Base-by-base conservation (phyloP, 306 rosid species). In the Dalbergia oliveri region DNA sequence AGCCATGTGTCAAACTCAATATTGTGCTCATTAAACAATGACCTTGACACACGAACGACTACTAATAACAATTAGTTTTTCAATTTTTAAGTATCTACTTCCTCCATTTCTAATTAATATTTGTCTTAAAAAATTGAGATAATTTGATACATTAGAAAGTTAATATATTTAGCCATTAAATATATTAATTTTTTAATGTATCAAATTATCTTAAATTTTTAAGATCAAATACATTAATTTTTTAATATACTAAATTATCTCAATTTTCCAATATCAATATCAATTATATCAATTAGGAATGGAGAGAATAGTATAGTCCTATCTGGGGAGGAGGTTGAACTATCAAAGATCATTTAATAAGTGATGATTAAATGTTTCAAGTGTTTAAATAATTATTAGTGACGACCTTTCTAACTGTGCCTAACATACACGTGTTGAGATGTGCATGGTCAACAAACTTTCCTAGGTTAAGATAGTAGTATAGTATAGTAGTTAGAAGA, bases 361-460 rank as follows among this genome's bases (percentile, higher is more conserved):
- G 53, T 23, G 61, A 56, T 56, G 26, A 8, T 51, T 51, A 26
- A 51, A 51, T 51, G 58, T 14, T 51, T 51, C 9, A n/a, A 47
- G 14, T 10, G 14, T 47, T 47, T 11, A 26, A 26, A 26, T 10
- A 47, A 12, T 1, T 47, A 47, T 10, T 47, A 4, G 14, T 11
- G 14, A 47, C 12, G n/a, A 47, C 3, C 31, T 26, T 26, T 26
- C 31, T 1, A 26, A 26, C 31, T 61, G 21, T 69, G 43, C 16
- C 23, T 50, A 12, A 63, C 3, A 53, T 11, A 12, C 45, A 31
- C 53, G 45, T 73, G 80, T 75, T 50, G 37, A 49, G 35, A 21
- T 33, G 47, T 79, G 71, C 53, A 60, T 79, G 54, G 18, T 11
- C 43, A 67, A 67, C 39, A 35, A 39, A 9, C n/a, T 9, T 21